Base-by-base conservation (phyloP, 768 basidiomycete genomes). In the Trametes meyenii region DNA sequence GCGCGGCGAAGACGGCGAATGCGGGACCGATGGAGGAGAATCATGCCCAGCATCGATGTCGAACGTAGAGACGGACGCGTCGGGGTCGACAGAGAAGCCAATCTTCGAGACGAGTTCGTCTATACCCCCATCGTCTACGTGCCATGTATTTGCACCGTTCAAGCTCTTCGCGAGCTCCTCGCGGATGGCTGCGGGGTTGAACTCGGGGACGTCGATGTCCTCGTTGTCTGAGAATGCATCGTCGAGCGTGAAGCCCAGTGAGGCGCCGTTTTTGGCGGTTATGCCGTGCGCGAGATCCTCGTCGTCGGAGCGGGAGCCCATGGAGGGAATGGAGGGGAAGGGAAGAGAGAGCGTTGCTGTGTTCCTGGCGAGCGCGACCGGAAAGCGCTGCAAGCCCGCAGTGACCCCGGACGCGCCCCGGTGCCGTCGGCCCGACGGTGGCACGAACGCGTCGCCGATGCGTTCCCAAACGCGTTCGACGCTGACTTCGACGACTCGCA, bases 151-250 rank as follows among this genome's bases (percentile, higher is more conserved):
- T 42, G 71, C 68, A 36, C 46, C 53, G n/a, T 74, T 75, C 66
- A 78, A 72, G 63, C 79, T 79, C 69, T 78, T 82, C 49, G 82
- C 81, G 50, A 91, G 72, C 58, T 89, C 88, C 56, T 81, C 75
- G 35, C 88, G 84, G 58, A 90, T 80, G n/a, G 79, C 77, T 45
- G 82, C 82, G 3, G 84, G 77, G 17, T 78, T 83, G 77, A 92
- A 89, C 42, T 83, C 78, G 1, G 73, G 69, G 8, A 75, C 65
- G 58, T 82, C 81, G 42, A 77, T 74, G 60, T 84, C 84, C 10
- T 85, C 84, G 11, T 71, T 76, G 50, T 85, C 85, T 0, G 81
- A 79, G 73, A 92, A 92, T 14, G 87, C 86, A 70, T 92, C 90
- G 74, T 91, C 89, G 21, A 67, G 50, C 7, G 58, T 29, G 55